Conservation (phyloP, 2,329 filamentous ascomycete species). For the Fusarium bactridioides region DNA sequence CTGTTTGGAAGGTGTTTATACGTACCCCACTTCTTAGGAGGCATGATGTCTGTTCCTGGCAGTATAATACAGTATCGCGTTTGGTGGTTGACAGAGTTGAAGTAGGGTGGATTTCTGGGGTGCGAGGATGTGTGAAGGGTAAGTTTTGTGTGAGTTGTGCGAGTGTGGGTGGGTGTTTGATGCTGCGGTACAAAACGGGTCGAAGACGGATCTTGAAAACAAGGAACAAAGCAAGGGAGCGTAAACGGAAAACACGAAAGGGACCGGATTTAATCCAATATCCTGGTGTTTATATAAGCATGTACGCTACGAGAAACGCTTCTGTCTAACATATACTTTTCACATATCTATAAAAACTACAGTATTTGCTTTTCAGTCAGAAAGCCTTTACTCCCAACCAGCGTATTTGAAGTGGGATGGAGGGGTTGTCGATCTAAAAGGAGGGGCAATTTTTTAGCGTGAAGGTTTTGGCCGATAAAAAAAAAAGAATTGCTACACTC, state of each 20-base stretch:
- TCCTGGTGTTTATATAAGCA: no score
- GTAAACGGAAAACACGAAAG: neutral
- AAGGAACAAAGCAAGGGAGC: neutral
- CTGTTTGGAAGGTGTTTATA: conserved; percentile 11
- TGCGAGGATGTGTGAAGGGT: conserved; percentile 14
- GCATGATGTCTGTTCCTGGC: conserved; percentile 49
- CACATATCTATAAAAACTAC: neutral
- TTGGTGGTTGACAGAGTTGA: conserved; percentile 19
- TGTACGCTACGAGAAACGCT: neutral
- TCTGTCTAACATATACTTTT: neutral
- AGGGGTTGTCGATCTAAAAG: conserved; percentile 19
- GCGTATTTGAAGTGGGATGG: conserved; percentile 2
- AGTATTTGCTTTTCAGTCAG: conserved; percentile 24
- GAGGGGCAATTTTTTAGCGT: conserved; percentile 22
- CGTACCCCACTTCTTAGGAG: conserved; percentile 56
- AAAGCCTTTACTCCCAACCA: conserved; percentile 16
- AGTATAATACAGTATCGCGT: neutral
- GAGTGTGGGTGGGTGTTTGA: conserved; percentile 32
- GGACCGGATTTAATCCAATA: neutral
- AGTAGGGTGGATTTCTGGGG: neutral
- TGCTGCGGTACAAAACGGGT: conserved; percentile 36
- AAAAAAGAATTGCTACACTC: neutral
- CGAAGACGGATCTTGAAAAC: conserved; percentile 24
- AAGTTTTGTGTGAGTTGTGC: conserved; percentile 37
- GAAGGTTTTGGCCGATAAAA: neutral